Evolutionary conservation across 2,329 filamentous ascomycete genomes (phyloP).

Genomic region (Hypoxylon sp.): DNA sequence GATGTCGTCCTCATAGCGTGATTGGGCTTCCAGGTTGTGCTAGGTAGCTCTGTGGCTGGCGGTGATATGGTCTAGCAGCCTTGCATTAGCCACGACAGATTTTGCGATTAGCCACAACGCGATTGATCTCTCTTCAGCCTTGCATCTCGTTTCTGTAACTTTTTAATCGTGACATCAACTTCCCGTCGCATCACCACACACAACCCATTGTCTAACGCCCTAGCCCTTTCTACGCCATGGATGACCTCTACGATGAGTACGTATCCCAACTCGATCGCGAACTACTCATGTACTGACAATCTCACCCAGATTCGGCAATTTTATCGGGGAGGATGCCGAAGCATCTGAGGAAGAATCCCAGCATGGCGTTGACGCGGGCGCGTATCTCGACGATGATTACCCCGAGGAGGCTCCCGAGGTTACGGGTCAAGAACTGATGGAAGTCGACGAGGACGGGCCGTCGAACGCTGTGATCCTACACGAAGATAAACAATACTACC

Average conservation of each 20-base stretch:
- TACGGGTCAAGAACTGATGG: conserved; percentile 88
- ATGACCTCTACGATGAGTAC: conserved; percentile 97
- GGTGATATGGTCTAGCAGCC: conserved; percentile 12
- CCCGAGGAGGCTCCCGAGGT: conserved; percentile 71
- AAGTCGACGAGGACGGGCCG: conserved; percentile 88
- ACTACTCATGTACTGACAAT: conserved; percentile 34
- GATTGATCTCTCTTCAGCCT: conserved; percentile 27
- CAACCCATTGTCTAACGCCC: conserved; percentile 43
- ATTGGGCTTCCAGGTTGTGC: neutral
- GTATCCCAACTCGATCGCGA: conserved; percentile 31
- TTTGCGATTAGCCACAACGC: conserved; percentile 4
- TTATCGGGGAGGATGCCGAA: conserved; percentile 89
- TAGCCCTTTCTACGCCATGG: conserved; percentile 67
- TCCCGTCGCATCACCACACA: conserved; percentile 26
- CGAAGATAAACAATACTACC: conserved; percentile 99
- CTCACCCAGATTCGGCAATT: conserved; percentile 86
- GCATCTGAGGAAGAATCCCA: conserved; percentile 90
- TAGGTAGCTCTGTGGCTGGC: neutral
- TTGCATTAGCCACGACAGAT: conserved; percentile 28
- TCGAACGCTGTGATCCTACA: conserved; percentile 98
- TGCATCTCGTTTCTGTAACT: conserved; percentile 33
- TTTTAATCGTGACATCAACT: conserved; percentile 39
- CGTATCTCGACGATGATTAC: conserved; percentile 86
- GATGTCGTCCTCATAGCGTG: neutral
- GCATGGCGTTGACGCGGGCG: conserved; percentile 76